Conservation (phyloP, 148 eudicot genomes). For the Chenopodium formosanum region DNA sequence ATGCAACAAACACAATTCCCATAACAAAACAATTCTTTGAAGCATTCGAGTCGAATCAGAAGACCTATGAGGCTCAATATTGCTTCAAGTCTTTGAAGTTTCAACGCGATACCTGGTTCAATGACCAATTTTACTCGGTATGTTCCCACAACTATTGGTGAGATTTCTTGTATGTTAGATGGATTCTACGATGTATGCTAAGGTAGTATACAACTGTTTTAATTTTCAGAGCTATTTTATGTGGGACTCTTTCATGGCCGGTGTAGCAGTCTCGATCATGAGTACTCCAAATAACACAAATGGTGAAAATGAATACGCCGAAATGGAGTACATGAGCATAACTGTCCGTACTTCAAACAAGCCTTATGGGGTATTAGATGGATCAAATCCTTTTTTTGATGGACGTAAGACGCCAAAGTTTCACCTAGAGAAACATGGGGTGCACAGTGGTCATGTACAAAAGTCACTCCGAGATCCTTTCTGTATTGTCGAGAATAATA, state of each 20-base stretch:
- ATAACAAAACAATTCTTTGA: constrained; percentile 50
- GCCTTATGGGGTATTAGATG: constrained; percentile 73
- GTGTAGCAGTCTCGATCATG: constrained; percentile 84
- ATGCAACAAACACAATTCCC: constrained; percentile 89
- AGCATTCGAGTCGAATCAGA: constrained; percentile 57
- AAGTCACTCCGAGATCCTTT: constrained; percentile 70
- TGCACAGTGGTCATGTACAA: constrained; percentile 92
- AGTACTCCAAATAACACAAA: constrained; percentile 28
- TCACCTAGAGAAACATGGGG: constrained; percentile 48
- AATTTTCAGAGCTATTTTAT: constrained; percentile 61
- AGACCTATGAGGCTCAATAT: constrained; percentile 80
- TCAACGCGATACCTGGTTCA: constrained; percentile 62
- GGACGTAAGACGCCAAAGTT: constrained; percentile 51
- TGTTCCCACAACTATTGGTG: neutral
- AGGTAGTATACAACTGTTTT: neutral
- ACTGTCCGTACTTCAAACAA: constrained; percentile 76
- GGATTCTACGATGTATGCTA: neutral
- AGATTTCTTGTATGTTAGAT: neutral
- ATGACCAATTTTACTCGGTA: constrained; percentile 65
- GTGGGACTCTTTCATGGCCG: constrained; percentile 86
- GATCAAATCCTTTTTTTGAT: constrained; percentile 81
- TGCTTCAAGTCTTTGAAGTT: constrained; percentile 65
- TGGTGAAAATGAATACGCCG: constrained; percentile 75
- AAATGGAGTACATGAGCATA: constrained; percentile 73
- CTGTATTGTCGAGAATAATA: constrained; percentile 50